Conservation (phyloP, 257 asterid species). For the Craterostigma plantagineum region DNA sequence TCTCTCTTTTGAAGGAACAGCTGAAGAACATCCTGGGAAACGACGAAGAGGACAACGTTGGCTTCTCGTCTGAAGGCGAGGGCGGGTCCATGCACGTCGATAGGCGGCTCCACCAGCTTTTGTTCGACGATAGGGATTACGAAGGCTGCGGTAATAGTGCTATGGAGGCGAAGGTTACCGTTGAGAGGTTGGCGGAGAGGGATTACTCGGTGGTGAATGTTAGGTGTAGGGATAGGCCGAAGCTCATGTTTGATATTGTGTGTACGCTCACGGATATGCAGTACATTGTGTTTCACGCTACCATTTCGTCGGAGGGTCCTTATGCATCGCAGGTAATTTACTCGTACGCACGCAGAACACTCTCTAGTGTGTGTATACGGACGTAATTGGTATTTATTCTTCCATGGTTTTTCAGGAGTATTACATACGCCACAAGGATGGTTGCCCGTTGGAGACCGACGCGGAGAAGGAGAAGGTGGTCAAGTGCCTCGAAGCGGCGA, state of each 20-base stretch:
- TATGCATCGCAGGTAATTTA: conserved; percentile 58
- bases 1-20: conserved; percentile 64
- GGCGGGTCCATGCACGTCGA: conserved; percentile 65
- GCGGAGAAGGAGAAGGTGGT: conserved; percentile 65
- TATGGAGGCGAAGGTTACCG: conserved; percentile 41
- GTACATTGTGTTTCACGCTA: conserved; percentile 81
- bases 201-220: conserved; percentile 78
- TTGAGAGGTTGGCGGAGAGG: conserved; percentile 72
- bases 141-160: conserved; percentile 29
- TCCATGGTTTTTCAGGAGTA: conserved; percentile 40
- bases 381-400: neutral
- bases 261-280: conserved; percentile 95
- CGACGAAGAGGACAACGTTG: conserved; percentile 26
- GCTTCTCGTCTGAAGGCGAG: conserved; percentile 50
- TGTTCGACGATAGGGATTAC: conserved; percentile 74
- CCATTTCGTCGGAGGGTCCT: conserved; percentile 74
- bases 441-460: conserved; percentile 47
- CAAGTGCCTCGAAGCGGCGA: conserved; percentile 95
- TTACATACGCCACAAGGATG: conserved; percentile 74
- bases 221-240: conserved; percentile 79
- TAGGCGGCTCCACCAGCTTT: conserved; percentile 83
- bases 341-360: neutral
- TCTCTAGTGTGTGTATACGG: neutral
- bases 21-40: conserved; percentile 39
- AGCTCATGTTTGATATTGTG: conserved; percentile 93